phyloP scores from a whole-genome alignment of 805 yeast genomes.

The Komagataella pseudopastoris region DNA sequence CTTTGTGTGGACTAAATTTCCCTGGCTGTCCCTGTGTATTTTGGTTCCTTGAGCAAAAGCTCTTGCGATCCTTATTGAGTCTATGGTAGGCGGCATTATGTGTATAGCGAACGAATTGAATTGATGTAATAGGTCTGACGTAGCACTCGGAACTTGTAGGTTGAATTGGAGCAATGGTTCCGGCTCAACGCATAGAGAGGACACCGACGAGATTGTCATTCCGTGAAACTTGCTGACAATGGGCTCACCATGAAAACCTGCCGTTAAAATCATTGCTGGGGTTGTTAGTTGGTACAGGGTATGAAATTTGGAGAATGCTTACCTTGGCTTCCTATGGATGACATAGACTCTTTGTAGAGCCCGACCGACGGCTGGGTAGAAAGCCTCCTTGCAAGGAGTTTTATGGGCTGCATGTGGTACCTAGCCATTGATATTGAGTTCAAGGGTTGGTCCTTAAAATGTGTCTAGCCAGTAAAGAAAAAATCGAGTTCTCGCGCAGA shows the following conservation, averaged over 20 bases:
- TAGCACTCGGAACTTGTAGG: constrained; percentile 73
- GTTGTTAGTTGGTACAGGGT: neutral
- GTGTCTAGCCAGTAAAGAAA: neutral
- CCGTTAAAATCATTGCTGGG: constrained; percentile 44
- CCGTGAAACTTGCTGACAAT: constrained; percentile 35
- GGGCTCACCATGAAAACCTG: constrained; percentile 18
- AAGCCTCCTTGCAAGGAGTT: neutral
- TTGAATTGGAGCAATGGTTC: constrained; percentile 75
- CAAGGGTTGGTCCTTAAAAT: neutral
- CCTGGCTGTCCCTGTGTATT: constrained; percentile 22
- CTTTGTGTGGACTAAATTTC: constrained; percentile 20
- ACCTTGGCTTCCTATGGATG: constrained; percentile 22
- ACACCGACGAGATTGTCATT: constrained; percentile 75
- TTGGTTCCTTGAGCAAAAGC: constrained; percentile 48
- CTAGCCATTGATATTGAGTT: neutral
- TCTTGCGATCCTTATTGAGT: constrained; percentile 47
- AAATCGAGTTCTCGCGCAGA: neutral
- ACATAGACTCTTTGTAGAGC: constrained; percentile 18
- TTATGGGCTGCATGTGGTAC: neutral
- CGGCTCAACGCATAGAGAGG: constrained; percentile 70
- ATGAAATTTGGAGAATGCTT: constrained; percentile 4
- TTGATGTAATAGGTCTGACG: constrained; percentile 54
- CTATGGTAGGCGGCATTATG: constrained; percentile 45
- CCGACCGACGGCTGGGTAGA: neutral
- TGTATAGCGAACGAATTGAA: constrained; percentile 57